These are phyloP conservation scores for Iodosphaeria phyllophila DNA, from an alignment of 2,329 filamentous ascomycete species.

Conservation along the genomic window DNA sequence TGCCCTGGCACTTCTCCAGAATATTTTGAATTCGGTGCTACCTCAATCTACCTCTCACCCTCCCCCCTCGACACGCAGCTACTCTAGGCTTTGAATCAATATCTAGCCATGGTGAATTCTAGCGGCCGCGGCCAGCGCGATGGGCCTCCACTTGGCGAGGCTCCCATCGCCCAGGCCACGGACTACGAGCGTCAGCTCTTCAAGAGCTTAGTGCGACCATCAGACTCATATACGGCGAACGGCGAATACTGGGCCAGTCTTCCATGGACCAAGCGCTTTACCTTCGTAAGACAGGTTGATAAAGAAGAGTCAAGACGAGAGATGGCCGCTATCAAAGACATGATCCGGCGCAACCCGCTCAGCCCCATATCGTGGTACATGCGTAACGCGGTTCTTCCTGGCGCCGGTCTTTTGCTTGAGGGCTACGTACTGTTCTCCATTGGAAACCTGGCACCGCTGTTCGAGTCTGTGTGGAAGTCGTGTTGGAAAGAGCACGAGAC, in stretches of 20 bases:
- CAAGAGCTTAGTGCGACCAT: conserved; percentile 63
- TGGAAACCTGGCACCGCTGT: conserved; percentile 74
- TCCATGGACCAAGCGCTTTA: conserved; percentile 45
- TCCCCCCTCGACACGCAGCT: too few relatives aligned
- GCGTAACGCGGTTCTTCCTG: conserved; percentile 77
- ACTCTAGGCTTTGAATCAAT: too few relatives aligned
- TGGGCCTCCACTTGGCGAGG: too few relatives aligned
- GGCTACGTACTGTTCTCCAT: conserved; percentile 96
- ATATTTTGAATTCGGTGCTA: too few relatives aligned
- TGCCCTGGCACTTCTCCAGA: too few relatives aligned
- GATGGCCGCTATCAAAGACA: conserved; percentile 44
- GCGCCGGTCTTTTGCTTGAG: conserved; percentile 81
- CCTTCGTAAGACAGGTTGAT: conserved; percentile 63
- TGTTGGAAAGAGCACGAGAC: conserved; percentile 54
- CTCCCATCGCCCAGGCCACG: conserved; percentile 19
- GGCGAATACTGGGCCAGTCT: conserved; percentile 92
- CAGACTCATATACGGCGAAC: conserved; percentile 68
- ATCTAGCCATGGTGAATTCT: too few relatives aligned
- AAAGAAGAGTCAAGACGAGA: conserved; percentile 51
- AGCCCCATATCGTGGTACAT: conserved; percentile 76
- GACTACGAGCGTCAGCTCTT: conserved; percentile 45
- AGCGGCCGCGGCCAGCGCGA: too few relatives aligned
- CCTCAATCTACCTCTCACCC: too few relatives aligned
- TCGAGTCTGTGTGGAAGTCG: conserved; percentile 50
- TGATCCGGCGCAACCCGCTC: conserved; percentile 76